Percentiles rank a stretch among this genome's conserved stretches.
phyloP scores from a whole-genome alignment of 2,329 filamentous ascomycete genomes.

The Calonectria pteridis region DNA sequence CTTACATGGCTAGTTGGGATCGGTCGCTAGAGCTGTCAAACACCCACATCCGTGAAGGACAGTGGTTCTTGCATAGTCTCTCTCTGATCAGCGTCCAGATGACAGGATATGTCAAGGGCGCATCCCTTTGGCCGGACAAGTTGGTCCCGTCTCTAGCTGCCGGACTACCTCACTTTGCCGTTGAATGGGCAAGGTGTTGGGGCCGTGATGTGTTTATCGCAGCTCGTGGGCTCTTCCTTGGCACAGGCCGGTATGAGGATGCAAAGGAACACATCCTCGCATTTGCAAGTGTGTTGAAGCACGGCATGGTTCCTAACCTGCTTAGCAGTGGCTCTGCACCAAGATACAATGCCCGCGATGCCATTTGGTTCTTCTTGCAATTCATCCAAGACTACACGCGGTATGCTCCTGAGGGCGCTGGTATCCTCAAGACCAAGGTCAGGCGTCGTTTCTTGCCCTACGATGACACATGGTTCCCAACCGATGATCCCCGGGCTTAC shows the following conservation, averaged over 20 bases:
- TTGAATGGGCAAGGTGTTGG: constrained; percentile 97
- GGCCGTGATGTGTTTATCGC: constrained; percentile 98
- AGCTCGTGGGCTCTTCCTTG: constrained; percentile 89
- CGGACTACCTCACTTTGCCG: constrained; percentile 92
- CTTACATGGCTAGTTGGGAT: constrained; percentile 86
- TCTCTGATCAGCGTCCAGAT: constrained; percentile 94
- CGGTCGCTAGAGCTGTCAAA: constrained; percentile 84
- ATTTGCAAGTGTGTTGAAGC: constrained; percentile 96
- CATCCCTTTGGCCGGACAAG: constrained; percentile 89
- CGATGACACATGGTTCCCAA: constrained; percentile 93
- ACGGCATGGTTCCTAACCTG: constrained; percentile 98
- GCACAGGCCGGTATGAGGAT: constrained; percentile 88
- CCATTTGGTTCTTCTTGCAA: constrained; percentile 98
- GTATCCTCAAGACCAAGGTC: constrained; percentile 81
- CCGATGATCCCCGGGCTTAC: constrained; percentile 86
- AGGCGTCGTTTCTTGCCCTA: constrained; percentile 92
- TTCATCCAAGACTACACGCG: constrained; percentile 93
- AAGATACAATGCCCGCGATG: constrained; percentile 95
- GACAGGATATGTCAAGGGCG: constrained; percentile 89
- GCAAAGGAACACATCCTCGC: constrained; percentile 94
- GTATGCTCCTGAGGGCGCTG: constrained; percentile 81
- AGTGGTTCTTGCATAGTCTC: constrained; percentile 89
- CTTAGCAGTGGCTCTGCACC: constrained; percentile 87
- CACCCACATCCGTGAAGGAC: constrained; percentile 80
- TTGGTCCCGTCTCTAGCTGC: constrained; percentile 89